A percentile compares a stretch with the other conserved stretches of the same genome.
phyloP scores from a whole-genome alignment of 805 yeast genomes.

The Wickerhamiella azyma region DNA sequence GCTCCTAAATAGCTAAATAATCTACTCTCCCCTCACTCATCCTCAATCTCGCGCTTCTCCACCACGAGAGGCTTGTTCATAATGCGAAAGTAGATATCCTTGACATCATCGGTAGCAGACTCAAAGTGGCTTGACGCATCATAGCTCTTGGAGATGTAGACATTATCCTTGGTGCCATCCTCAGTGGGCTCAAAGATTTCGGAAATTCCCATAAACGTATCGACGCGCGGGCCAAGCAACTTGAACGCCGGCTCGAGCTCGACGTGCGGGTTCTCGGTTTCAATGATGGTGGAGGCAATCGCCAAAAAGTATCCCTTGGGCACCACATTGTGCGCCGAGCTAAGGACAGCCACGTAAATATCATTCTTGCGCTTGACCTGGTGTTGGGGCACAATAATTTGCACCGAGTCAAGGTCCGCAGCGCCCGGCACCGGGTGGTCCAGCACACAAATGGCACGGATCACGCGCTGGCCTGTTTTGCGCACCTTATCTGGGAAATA shows the following conservation, averaged over 20 bases:
- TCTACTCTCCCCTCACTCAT: too few species aligned
- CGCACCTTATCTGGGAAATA: constrained; percentile 79
- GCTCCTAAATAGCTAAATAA: not conserved
- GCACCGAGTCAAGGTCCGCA: constrained; percentile 72
- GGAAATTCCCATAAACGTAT: constrained; percentile 86
- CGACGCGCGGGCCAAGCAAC: constrained; percentile 62
- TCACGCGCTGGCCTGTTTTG: constrained; percentile 59
- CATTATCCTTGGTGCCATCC: constrained; percentile 68
- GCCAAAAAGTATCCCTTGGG: constrained; percentile 85
- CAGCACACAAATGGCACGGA: constrained; percentile 76
- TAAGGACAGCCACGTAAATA: constrained; percentile 82
- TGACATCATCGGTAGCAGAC: constrained; percentile 90
- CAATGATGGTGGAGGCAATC: constrained; percentile 85
- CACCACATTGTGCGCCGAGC: constrained; percentile 79
- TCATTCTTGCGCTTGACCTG: constrained; percentile 88
- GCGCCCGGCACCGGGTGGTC: constrained; percentile 83
- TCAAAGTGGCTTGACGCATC: constrained; percentile 95
- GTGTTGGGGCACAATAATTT: constrained; percentile 91
- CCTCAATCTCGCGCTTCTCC: constrained; percentile 60
- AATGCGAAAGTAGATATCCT: constrained; percentile 81
- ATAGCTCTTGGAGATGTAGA: constrained; percentile 76
- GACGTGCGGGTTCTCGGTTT: constrained; percentile 80
- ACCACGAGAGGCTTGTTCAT: constrained; percentile 85
- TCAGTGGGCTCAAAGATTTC: constrained; percentile 77
- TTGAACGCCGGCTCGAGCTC: constrained; percentile 92